These are phyloP conservation scores for Pichia sp. DNA, from an alignment of 1,139 yeast species.

Conservation along the genomic window DNA sequence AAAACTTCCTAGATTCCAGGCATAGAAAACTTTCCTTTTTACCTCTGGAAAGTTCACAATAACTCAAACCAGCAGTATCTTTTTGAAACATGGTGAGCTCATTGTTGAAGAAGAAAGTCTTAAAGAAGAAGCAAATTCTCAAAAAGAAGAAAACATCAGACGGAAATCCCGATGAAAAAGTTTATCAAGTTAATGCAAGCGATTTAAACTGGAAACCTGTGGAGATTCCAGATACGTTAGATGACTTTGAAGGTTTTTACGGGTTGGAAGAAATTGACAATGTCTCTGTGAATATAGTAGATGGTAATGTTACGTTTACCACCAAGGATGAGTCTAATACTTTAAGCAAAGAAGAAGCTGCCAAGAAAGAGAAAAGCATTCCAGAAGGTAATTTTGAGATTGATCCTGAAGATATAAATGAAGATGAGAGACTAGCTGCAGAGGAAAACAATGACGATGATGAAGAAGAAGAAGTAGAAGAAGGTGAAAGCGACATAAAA, in stretches of 20 bases:
- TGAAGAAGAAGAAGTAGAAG: constrained; percentile 6
- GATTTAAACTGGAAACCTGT: constrained; percentile 74
- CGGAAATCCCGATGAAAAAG: background rate
- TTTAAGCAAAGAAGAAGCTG: constrained; percentile 24
- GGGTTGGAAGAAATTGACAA: constrained; percentile 95
- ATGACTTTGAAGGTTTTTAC: constrained; percentile 83
- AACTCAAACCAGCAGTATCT: no score
- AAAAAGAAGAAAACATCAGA: background rate
- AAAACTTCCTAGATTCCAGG: no score
- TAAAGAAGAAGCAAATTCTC: constrained; percentile 14
- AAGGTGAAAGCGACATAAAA: background rate
- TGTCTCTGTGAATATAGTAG: constrained; percentile 67
- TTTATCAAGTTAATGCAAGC: constrained; percentile 40
- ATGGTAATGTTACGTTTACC: constrained; percentile 62
- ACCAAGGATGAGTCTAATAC: constrained; percentile 40
- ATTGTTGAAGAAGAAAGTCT: background rate
- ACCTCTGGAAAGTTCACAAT: no score
- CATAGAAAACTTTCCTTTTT: no score
- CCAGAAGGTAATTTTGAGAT: constrained; percentile 27
- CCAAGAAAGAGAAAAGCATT: constrained; percentile 18
- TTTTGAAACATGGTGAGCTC: background rate
- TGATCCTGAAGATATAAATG: constrained; percentile 21
- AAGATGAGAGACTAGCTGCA: constrained; percentile 17
- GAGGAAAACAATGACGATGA: constrained; percentile 11
- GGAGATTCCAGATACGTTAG: constrained; percentile 76